Evolutionary conservation across 768 basidiomycete genomes (phyloP), one percentile per base, ranked within the genome.

Genomic region (Lactifluus echinatus): DNA sequence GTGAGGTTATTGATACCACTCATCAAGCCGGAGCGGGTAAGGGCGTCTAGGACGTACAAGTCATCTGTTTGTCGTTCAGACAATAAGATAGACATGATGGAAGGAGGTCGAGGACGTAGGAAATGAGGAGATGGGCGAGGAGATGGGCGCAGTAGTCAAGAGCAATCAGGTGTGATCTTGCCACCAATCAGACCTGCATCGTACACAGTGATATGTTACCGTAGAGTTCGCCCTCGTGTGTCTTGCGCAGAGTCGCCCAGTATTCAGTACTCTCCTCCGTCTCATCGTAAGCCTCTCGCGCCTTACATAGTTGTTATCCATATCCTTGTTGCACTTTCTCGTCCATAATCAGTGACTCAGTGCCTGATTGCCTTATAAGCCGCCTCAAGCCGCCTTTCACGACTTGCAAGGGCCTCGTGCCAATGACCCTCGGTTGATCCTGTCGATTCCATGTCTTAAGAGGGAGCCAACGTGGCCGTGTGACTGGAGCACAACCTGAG

Each of bases 11-110:
- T 28, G 19, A 50, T 17, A 59, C 23, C 28, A 58, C 53, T 15
- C 19, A 26, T 26, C 21, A 36, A 45, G 49, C n/a, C 10, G 29
- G 15, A 3, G 23, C 31, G 21, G 23, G 14, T 2, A 29, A 21
- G n/a, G 49, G 44, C 12, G 36, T 31, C n/a, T n/a, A 23, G 15
- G 31, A 40, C 59, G 40, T 52, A 60, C 59, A 60, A 23, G 31
- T 60, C 59, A 21, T 60, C 59, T 47, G 54, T 40, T 46, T 60
- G 59, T 45, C 59, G 55, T 21, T 52, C 59, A 11, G 59, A 60
- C 33, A 60, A 37, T 47, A 57, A 48, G 26, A 57, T 57, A 15
- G 59, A 60, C 59, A 60, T 60, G 6, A 11, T 48, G 4, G 34
- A 31, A 46, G 21, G 34, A 6, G 42, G 36, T 19, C 36, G 47